Conservation (phyloP, 768 basidiomycete genomes). For the Punctularia strigosozonata region DNA sequence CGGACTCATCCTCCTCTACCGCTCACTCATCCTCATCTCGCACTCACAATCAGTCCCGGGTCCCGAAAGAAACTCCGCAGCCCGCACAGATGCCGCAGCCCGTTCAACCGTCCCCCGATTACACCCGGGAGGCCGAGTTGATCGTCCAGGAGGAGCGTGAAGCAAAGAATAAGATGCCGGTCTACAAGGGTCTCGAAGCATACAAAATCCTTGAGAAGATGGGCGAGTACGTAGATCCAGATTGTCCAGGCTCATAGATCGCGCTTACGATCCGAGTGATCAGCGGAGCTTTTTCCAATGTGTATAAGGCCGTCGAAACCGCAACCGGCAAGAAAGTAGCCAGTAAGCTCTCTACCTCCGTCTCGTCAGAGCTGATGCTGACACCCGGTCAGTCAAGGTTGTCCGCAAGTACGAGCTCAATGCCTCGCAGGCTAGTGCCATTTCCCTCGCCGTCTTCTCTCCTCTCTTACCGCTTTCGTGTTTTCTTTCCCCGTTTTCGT, state of each 20-base stretch:
- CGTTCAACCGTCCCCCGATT: conserved; percentile 18
- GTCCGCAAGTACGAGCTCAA: conserved; percentile 91
- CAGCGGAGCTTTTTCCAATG: conserved; percentile 96
- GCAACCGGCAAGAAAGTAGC: conserved; percentile 71
- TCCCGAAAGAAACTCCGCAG: conserved; percentile 15
- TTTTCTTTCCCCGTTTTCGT: conserved; percentile 12
- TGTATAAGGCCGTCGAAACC: conserved; percentile 83
- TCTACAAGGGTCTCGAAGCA: conserved; percentile 73
- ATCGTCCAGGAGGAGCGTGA: conserved; percentile 70
- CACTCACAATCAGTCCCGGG: conserved; percentile 22
- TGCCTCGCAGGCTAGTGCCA: conserved; percentile 71
- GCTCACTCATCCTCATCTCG: too few species aligned
- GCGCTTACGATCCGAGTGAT: too few species aligned
- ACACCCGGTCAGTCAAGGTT: conserved; percentile 58
- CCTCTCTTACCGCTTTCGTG: conserved; percentile 12
- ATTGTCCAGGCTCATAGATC: conserved; percentile 8
- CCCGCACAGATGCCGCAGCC: conserved; percentile 22
- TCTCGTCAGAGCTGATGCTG: conserved; percentile 8
- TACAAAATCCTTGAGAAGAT: conserved; percentile 74
- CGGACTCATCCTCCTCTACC: too few species aligned
- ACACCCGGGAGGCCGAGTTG: conserved; percentile 40
- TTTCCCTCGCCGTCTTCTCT: conserved; percentile 12
- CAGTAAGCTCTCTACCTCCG: conserved; percentile 29
- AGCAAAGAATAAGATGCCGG: conserved; percentile 69
- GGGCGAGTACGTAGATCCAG: conserved; percentile 67